phyloP scores from a whole-genome alignment of 331 rosid genomes.

The Quercus tomentella region DNA sequence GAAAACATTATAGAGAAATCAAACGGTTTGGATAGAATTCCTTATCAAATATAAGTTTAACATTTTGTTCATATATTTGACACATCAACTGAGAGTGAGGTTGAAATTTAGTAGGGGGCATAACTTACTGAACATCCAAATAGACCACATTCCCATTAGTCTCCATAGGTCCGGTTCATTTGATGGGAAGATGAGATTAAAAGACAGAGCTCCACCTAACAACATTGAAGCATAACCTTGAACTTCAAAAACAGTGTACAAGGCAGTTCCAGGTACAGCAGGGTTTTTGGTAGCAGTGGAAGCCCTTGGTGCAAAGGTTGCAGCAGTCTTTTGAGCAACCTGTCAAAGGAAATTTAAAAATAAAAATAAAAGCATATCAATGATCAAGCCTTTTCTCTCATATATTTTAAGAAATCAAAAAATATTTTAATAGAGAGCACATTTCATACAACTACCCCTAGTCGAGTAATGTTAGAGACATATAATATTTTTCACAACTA shows the following conservation, averaged over 20 bases:
- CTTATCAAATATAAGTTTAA: not conserved
- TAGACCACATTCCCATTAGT: slow-evolving; percentile 99
- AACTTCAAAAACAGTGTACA: slow-evolving; percentile 90
- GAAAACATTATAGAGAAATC: no score
- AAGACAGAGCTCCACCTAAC: slow-evolving; percentile 86
- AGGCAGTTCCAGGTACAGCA: slow-evolving; percentile 74
- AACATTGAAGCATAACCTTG: slow-evolving; percentile 88
- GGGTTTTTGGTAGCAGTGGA: slow-evolving; percentile 86
- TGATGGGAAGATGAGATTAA: slow-evolving; percentile 87
- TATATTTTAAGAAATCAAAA: no score
- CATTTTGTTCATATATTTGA: slow-evolving; percentile 1
- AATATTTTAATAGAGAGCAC: no score
- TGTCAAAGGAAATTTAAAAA: slow-evolving; percentile 16
- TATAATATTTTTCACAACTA: no score
- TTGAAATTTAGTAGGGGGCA: not conserved
- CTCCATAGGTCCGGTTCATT: slow-evolving; percentile 95
- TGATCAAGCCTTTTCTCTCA: no score
- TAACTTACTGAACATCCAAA: slow-evolving; percentile 97
- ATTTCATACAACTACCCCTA: no score
- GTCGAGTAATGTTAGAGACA: no score
- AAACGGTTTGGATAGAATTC: no score
- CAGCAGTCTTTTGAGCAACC: slow-evolving; percentile 97
- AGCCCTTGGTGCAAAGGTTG: slow-evolving; percentile 98
- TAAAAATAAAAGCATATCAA: not conserved
- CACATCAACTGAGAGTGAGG: not conserved